These are phyloP conservation scores for Picocystis sp. DNA, from an alignment of 163 green algal species.

Conservation along the genomic window DNA sequence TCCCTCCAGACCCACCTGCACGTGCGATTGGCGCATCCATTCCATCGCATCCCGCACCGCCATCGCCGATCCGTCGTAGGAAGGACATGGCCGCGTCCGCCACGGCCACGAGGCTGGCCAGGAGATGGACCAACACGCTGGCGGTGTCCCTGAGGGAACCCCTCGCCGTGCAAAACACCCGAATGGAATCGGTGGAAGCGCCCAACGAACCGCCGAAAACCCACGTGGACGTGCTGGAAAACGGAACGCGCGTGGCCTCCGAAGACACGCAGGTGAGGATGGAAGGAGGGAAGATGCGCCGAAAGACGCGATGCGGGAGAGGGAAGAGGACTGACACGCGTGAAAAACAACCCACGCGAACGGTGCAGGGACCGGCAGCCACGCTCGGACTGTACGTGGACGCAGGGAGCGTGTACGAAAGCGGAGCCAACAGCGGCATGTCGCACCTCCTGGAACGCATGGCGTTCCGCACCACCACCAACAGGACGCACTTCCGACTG, in stretches of 20 bases:
- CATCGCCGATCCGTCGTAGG: no score
- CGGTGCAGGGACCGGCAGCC: constrained; percentile 55
- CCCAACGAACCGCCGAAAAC: constrained; percentile 8
- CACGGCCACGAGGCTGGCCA: no score
- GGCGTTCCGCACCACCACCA: constrained; percentile 72
- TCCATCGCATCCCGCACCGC: no score
- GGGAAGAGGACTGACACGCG: neutral
- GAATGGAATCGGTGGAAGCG: neutral
- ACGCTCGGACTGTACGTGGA: constrained; percentile 85
- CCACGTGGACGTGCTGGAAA: constrained; percentile 20
- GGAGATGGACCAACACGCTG: no score
- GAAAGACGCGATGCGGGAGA: neutral
- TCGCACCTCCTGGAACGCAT: constrained; percentile 86
- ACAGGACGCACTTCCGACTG: constrained; percentile 67
- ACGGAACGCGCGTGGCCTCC: constrained; percentile 30
- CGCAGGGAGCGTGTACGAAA: constrained; percentile 73
- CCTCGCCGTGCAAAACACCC: no score
- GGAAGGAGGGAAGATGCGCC: neutral
- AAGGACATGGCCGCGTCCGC: no score
- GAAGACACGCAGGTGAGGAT: constrained; percentile 25
- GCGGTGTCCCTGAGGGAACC: no score
- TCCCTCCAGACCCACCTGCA: no score
- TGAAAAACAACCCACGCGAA: neutral
- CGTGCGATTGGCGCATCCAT: no score
- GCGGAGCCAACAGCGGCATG: constrained; percentile 29